These are phyloP conservation scores for Rossbeevera mucosa DNA, from an alignment of 768 basidiomycete genomes.

Conservation along the genomic window DNA sequence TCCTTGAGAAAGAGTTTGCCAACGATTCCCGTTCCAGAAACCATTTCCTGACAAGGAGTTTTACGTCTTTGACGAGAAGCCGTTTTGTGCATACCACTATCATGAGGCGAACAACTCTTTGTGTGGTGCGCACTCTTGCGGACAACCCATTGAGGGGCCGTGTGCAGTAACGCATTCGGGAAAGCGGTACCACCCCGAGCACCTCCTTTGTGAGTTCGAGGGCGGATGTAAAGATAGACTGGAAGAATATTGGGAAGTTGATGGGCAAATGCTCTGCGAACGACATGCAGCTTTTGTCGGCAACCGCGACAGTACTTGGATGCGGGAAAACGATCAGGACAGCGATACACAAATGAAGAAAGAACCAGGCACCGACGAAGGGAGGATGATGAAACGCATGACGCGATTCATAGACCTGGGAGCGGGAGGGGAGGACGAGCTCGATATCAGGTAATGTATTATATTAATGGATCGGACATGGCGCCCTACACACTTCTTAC, in stretches of 20 bases:
- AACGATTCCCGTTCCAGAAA: slow-evolving; percentile 43
- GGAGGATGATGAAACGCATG: slow-evolving; percentile 67
- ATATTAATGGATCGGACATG: slow-evolving; percentile 17
- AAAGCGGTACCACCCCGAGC: slow-evolving; percentile 83
- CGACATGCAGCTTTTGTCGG: slow-evolving; percentile 50
- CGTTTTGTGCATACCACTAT: slow-evolving; percentile 89
- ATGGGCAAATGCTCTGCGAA: slow-evolving; percentile 83
- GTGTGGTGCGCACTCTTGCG: slow-evolving; percentile 73
- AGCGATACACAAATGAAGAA: slow-evolving; percentile 8
- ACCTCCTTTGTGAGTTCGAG: slow-evolving; percentile 76
- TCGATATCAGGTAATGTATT: slow-evolving; percentile 31
- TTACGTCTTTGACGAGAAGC: slow-evolving; percentile 87
- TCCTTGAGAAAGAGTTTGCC: neutral
- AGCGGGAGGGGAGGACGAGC: slow-evolving; percentile 24
- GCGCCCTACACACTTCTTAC: slow-evolving; percentile 1
- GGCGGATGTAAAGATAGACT: slow-evolving; percentile 50
- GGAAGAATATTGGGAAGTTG: slow-evolving; percentile 88
- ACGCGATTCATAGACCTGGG: slow-evolving; percentile 78
- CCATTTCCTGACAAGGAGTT: slow-evolving; percentile 90
- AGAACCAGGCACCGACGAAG: slow-evolving; percentile 27
- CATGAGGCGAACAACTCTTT: slow-evolving; percentile 89
- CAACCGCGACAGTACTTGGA: slow-evolving; percentile 21
- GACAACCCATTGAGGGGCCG: slow-evolving; percentile 88
- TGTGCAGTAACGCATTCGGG: slow-evolving; percentile 84
- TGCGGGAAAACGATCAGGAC: slow-evolving; percentile 12